Percentiles rank a stretch among this genome's conserved stretches.
These are phyloP conservation scores for Triticum urartu DNA, from an alignment of 176 grass and related monocot species.

Conservation along the genomic window DNA sequence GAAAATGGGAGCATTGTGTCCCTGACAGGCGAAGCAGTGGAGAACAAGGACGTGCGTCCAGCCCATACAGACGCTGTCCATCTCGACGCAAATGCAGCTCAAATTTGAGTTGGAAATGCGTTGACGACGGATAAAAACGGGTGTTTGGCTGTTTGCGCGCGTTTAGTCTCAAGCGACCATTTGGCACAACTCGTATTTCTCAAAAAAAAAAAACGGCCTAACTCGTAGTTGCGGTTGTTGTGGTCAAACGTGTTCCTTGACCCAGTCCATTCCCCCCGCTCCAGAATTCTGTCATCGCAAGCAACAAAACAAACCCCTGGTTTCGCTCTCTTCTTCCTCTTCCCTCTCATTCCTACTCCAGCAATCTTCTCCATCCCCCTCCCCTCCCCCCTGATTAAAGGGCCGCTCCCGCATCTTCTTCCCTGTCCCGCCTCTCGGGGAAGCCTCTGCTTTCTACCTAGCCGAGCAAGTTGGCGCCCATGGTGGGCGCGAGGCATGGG, in stretches of 20 bases:
- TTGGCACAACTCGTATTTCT: no score
- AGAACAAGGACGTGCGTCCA: no score
- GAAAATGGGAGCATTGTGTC: no score
- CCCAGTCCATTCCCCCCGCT: neutral
- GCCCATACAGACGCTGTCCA: no score
- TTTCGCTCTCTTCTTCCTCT: neutral
- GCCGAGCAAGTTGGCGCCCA: neutral
- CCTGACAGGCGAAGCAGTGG: no score
- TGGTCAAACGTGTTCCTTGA: neutral
- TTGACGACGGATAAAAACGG: no score
- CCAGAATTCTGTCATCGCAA: neutral
- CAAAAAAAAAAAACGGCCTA: no score
- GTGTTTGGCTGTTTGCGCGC: no score
- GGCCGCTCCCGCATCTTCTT: neutral
- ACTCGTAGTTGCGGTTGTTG: neutral
- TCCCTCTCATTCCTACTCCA: neutral
- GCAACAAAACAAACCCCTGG: neutral
- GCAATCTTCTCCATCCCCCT: neutral
- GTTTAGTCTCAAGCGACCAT: no score
- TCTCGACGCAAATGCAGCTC: no score
- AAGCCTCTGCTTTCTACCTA: neutral
- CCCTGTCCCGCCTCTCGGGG: neutral
- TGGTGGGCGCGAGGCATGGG: neutral
- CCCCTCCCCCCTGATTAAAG: neutral
- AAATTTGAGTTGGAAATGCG: no score